phyloP scores from a whole-genome alignment of 2,329 filamentous ascomycete genomes.

The Erysiphe neolycopersici region DNA sequence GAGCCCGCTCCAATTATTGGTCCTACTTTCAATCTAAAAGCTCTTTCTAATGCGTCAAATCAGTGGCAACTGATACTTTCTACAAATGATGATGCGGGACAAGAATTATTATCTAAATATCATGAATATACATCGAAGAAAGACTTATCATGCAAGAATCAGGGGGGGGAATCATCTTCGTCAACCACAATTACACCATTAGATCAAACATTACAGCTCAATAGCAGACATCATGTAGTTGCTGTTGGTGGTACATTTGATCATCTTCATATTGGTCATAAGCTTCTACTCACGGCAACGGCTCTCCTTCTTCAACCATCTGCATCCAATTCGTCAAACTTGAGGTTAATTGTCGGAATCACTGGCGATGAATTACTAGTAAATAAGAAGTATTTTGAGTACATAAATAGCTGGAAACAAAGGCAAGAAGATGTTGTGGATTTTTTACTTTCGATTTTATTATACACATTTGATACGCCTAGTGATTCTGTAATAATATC shows the following conservation, averaged over 20 bases:
- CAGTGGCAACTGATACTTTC: constrained; percentile 41
- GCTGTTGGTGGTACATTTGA: constrained; percentile 89
- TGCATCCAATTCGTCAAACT: constrained; percentile 15
- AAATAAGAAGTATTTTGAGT: constrained; percentile 69
- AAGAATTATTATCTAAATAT: constrained; percentile 26
- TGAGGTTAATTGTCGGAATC: constrained; percentile 54
- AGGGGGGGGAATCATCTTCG: neutral
- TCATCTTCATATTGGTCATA: constrained; percentile 84
- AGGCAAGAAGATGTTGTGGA: constrained; percentile 41
- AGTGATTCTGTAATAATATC: constrained; percentile 13
- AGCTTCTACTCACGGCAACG: constrained; percentile 78
- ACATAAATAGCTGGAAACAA: constrained; percentile 54
- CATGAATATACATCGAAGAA: constrained; percentile 9
- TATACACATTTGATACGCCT: constrained; percentile 15
- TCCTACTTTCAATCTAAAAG: constrained; percentile 19
- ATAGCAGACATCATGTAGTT: neutral
- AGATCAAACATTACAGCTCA: neutral
- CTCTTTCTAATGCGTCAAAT: constrained; percentile 25
- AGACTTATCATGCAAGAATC: neutral
- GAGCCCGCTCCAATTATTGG: constrained; percentile 9
- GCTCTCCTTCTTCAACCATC: constrained; percentile 38
- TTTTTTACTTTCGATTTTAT: constrained; percentile 43
- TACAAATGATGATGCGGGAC: constrained; percentile 35
- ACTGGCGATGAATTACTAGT: constrained; percentile 65
- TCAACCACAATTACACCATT: neutral